Evolutionary conservation across 2,329 filamentous ascomycete genomes (phyloP).

Genomic region (Ascochyta fabae): DNA sequence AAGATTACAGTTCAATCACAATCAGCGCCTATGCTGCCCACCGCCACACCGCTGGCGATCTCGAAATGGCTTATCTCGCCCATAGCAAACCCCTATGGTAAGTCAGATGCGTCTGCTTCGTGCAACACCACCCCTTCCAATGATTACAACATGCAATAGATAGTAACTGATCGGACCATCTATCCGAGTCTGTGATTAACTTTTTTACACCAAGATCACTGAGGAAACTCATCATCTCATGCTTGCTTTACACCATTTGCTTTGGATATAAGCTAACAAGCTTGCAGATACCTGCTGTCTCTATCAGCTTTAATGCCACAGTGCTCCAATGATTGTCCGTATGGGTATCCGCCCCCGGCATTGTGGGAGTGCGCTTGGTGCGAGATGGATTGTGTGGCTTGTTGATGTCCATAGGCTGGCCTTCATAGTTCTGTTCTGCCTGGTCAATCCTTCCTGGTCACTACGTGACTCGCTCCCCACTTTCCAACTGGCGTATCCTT

Average conservation of each 20-base stretch:
- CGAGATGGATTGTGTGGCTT: neutral
- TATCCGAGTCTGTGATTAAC: conserved; percentile 56
- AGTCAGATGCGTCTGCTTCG: neutral
- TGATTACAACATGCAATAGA: conserved; percentile 72
- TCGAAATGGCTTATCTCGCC: neutral
- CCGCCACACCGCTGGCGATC: too few relatives aligned
- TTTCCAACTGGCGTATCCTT: conserved; percentile 14
- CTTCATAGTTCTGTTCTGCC: neutral
- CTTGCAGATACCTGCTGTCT: conserved; percentile 17
- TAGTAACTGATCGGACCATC: conserved; percentile 64
- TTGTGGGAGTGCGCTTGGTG: neutral
- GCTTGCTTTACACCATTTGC: conserved; percentile 18
- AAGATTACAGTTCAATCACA: conserved; percentile 1
- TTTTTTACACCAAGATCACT: conserved; percentile 72
- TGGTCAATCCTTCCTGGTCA: neutral
- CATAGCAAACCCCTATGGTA: conserved; percentile 1
- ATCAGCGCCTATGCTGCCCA: too few relatives aligned
- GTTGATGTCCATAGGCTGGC: neutral
- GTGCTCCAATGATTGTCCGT: neutral
- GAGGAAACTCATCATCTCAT: conserved; percentile 52
- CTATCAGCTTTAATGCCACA: neutral
- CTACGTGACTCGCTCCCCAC: neutral
- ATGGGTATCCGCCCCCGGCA: neutral
- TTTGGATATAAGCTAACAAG: conserved; percentile 30
- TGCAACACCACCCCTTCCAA: conserved; percentile 52